Conservation (phyloP, 2,329 filamentous ascomycete genomes). For the Colletotrichum liaoningense region DNA sequence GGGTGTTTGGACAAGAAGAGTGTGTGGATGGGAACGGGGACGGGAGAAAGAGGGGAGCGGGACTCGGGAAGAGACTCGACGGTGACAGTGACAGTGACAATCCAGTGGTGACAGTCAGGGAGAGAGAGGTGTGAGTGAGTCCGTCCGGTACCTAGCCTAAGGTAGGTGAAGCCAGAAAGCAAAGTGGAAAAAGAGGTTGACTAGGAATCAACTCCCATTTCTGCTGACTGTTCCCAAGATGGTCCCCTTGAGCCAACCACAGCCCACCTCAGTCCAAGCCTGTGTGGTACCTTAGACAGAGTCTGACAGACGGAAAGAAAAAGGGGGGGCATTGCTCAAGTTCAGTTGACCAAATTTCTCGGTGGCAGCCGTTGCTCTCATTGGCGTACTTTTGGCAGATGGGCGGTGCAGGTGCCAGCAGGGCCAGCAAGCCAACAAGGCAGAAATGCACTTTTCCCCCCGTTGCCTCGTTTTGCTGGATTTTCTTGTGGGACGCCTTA, state of each 20-base stretch:
- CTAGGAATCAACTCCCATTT: conserved; percentile 27
- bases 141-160: background rate
- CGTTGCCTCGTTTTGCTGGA: conserved; percentile 11
- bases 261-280: background rate
- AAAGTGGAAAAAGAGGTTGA: conserved; percentile 33
- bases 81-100: no score
- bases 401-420: conserved; percentile 25
- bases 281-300: background rate
- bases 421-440: conserved; percentile 23
- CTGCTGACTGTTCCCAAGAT: conserved; percentile 17
- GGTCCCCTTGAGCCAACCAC: background rate
- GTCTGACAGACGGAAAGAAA: background rate
- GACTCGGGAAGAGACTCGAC: background rate
- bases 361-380: conserved; percentile 7
- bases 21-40: background rate
- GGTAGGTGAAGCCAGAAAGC: background rate
- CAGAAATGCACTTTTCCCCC: conserved; percentile 19
- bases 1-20: conserved; percentile 4
- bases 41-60: background rate
- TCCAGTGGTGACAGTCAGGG: no score
- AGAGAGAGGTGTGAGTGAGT: no score
- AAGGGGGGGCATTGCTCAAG: conserved; percentile 10
- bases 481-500: conserved; percentile 22
- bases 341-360: conserved; percentile 15
- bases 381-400: conserved; percentile 13